Conservation (phyloP, 208 protist genomes). For the Leishmania aethiopica region DNA sequence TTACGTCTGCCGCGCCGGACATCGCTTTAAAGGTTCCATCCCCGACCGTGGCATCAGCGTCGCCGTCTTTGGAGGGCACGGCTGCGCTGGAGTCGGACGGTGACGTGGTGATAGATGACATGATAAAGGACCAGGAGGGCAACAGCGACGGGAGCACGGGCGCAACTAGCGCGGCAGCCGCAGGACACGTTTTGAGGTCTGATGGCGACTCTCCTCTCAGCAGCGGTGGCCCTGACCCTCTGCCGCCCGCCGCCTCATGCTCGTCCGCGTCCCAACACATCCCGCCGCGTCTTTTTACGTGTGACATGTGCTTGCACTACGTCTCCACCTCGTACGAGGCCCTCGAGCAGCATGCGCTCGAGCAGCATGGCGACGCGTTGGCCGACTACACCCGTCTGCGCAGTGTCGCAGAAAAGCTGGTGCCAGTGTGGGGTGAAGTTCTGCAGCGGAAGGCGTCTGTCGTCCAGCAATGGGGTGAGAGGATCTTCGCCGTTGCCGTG, state of each 20-base stretch:
- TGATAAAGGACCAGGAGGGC: neutral
- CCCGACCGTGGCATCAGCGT: neutral
- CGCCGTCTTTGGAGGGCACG: neutral
- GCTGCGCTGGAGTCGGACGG: neutral
- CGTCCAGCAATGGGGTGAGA: constrained; percentile 50
- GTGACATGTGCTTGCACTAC: constrained; percentile 71
- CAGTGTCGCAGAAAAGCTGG: constrained; percentile 47
- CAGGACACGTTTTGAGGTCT: neutral
- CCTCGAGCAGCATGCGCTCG: constrained; percentile 60
- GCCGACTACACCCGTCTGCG: constrained; percentile 63
- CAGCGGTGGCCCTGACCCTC: neutral
- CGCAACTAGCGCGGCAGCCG: neutral
- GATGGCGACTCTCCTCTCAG: neutral
- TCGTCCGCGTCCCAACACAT: neutral
- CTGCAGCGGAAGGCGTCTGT: constrained; percentile 30
- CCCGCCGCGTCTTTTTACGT: constrained; percentile 50
- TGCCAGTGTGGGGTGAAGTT: constrained; percentile 50
- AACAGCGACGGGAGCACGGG: neutral
- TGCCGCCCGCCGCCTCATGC: neutral
- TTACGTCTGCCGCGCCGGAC: neutral
- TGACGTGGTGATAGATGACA: constrained; percentile 1
- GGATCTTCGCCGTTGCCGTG: constrained; percentile 57
- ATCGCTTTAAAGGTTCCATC: neutral
- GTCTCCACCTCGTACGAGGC: constrained; percentile 48
- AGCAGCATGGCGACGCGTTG: constrained; percentile 46